Evolutionary conservation across 169 alveolate species (phyloP), one percentile per base, ranked within the genome.

Genomic region (Cytauxzoon felis): DNA sequence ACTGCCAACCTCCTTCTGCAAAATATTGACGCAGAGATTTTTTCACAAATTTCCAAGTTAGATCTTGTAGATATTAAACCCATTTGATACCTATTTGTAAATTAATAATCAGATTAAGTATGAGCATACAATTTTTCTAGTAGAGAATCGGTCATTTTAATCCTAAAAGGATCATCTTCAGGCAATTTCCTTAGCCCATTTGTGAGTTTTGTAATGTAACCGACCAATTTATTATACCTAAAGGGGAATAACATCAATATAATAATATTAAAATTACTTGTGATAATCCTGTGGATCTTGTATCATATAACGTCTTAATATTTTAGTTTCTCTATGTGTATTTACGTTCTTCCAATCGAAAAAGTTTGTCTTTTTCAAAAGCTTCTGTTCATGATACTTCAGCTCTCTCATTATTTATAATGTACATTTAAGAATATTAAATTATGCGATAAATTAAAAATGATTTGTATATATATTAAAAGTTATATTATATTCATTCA

Each of bases 1-100:
- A 96, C 98, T 1, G 98, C 96, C 48, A 97, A 80, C 70, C 99
- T 87, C 62, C 99, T 91, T 81, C 99, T 85, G 73, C 98, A 95
- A 80, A 97, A 97, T 43, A 97, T 91, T 9, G 98, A 87, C 21
- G 97, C 98, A 33, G 98, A 66, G 13, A 97, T 61, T 72, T 92
- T 92, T 61, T 94, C 98, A 59, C 95, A 78, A 51, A 81, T 90
- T 54, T 88, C 94, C 72, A 97, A 72, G 65, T 95, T 93, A 16
- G 89, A 83, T 60, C 90, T 91, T 49, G 85, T 82, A 34, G 94
- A 85, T 21, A 95, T 93, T 32, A 97, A 81, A 0, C 99, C 99
- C 97, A 95, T 91, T 49, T 93, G 84, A 38, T 88, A 63, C 87
- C 90, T 59, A 82, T 61, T 33, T 18, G 5, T 4, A 5, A 6